phyloP scores from a whole-genome alignment of 2,329 filamentous ascomycete species.

The Ustulina deusta region DNA sequence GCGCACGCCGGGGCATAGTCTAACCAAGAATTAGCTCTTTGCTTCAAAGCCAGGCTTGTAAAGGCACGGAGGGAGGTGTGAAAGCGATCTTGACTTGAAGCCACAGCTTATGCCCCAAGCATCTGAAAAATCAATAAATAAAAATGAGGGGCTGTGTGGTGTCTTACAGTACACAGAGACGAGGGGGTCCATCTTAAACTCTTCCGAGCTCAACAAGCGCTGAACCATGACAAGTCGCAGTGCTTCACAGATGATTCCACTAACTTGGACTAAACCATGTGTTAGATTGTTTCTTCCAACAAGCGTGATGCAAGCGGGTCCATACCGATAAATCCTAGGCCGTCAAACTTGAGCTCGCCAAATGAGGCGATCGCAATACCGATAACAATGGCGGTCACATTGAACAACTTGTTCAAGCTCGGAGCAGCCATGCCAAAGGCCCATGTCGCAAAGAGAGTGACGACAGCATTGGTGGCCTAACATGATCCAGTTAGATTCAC shows the following conservation, averaged over 20 bases:
- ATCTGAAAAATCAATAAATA: too few species aligned
- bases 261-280: constrained; percentile 69
- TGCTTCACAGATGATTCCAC: constrained; percentile 84
- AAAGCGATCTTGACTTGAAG: neutral
- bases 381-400: constrained; percentile 65
- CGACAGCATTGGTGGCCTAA: constrained; percentile 74
- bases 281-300: constrained; percentile 21
- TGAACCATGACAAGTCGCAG: constrained; percentile 88
- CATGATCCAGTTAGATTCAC: constrained; percentile 15
- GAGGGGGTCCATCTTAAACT: constrained; percentile 89
- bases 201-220: constrained; percentile 80
- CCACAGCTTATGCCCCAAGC: neutral
- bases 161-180: constrained; percentile 66
- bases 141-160: neutral
- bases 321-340: constrained; percentile 68
- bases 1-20: constrained; percentile 91
- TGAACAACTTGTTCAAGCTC: constrained; percentile 60
- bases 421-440: constrained; percentile 65
- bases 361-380: constrained; percentile 66
- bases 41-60: neutral
- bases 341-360: constrained; percentile 77
- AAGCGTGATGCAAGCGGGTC: neutral
- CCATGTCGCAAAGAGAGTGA: constrained; percentile 75
- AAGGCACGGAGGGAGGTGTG: neutral
- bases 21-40: constrained; percentile 54